Percentiles rank a stretch among this genome's conserved stretches.
Conservation (phyloP, 2,329 filamentous ascomycete species). For the Lasiodiplodia sp. region DNA sequence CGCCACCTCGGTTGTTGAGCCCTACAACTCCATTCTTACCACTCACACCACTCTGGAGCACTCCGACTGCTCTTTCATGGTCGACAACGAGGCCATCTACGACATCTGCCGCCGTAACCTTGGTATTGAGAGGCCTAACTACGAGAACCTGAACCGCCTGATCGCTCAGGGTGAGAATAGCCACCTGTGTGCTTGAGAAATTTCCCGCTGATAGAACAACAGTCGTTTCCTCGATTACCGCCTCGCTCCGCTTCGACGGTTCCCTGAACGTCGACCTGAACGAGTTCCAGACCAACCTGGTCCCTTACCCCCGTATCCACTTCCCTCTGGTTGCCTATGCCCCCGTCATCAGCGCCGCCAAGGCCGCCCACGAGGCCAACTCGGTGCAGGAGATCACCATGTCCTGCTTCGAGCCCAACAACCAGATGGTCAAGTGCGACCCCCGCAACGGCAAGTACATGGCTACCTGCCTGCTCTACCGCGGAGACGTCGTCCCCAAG, state of each 20-base stretch:
- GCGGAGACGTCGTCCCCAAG: slow-evolving; percentile 73
- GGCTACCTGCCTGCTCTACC: slow-evolving; percentile 76
- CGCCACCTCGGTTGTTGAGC: slow-evolving; percentile 75
- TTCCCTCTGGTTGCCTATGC: slow-evolving; percentile 78
- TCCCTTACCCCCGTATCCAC: slow-evolving; percentile 76
- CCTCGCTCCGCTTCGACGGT: slow-evolving; percentile 74
- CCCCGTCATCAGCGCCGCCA: slow-evolving; percentile 73
- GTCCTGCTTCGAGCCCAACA: slow-evolving; percentile 73
- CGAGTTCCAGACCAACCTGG: slow-evolving; percentile 80
- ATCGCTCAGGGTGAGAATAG: slow-evolving; percentile 64
- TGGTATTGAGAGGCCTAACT: slow-evolving; percentile 72
- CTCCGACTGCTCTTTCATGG: slow-evolving; percentile 79
- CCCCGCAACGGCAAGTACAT: slow-evolving; percentile 79
- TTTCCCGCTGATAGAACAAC: slow-evolving; percentile 2
- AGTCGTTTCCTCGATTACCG: slow-evolving; percentile 77
- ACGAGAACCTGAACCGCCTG: slow-evolving; percentile 75
- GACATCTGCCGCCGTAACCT: slow-evolving; percentile 77
- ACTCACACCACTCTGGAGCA: slow-evolving; percentile 80
- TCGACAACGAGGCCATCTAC: slow-evolving; percentile 78
- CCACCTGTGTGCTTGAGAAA: not conserved
- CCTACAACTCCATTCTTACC: slow-evolving; percentile 76
- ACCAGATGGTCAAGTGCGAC: slow-evolving; percentile 80
- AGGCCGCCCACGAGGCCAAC: slow-evolving; percentile 90
- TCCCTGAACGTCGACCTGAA: slow-evolving; percentile 77
- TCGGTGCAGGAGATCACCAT: slow-evolving; percentile 81